Percentiles rank a stretch among this genome's conserved stretches.
phyloP scores from a whole-genome alignment of 768 basidiomycete species.

The Rhodotorula kratochvilovae region DNA sequence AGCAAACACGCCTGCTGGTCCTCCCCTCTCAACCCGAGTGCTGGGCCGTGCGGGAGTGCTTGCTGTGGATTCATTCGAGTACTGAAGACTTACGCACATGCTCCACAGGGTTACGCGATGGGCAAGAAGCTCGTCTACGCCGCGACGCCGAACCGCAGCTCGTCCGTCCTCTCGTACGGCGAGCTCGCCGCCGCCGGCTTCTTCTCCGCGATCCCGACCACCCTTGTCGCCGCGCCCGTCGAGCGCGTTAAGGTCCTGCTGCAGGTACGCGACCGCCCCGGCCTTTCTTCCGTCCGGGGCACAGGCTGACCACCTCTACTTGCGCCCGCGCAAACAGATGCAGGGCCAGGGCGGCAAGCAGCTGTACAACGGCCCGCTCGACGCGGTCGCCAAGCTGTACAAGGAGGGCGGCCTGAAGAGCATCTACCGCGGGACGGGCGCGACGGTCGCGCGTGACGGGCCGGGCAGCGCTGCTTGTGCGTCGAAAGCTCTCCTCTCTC shows the following conservation, averaged over 20 bases:
- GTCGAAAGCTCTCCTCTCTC: neutral
- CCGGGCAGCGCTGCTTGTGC: slow-evolving; percentile 87
- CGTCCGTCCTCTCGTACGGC: slow-evolving; percentile 59
- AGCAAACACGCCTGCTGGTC: too few relatives aligned
- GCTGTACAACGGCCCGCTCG: slow-evolving; percentile 82
- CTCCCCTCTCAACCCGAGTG: neutral
- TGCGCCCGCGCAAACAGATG: slow-evolving; percentile 53
- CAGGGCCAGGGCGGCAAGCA: slow-evolving; percentile 77
- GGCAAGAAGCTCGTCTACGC: slow-evolving; percentile 80
- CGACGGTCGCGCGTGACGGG: slow-evolving; percentile 91
- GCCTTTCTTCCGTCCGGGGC: neutral
- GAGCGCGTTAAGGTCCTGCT: slow-evolving; percentile 94
- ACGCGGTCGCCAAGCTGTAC: slow-evolving; percentile 85
- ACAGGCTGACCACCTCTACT: neutral
- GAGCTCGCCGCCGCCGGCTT: slow-evolving; percentile 93
- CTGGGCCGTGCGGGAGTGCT: too few relatives aligned
- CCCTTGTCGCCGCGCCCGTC: slow-evolving; percentile 87
- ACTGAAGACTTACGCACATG: neutral
- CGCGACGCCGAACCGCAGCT: slow-evolving; percentile 70
- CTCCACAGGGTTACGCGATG: slow-evolving; percentile 75
- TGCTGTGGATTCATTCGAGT: too few relatives aligned
- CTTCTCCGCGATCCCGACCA: slow-evolving; percentile 86
- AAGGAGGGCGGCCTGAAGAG: slow-evolving; percentile 85
- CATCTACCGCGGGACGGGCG: slow-evolving; percentile 85
- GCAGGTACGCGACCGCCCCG: slow-evolving; percentile 61